A percentile compares a stretch with the other conserved stretches of the same genome.
These are phyloP conservation scores for Plasmodium yoelii DNA, from an alignment of 169 alveolate species.

Conservation along the genomic window DNA sequence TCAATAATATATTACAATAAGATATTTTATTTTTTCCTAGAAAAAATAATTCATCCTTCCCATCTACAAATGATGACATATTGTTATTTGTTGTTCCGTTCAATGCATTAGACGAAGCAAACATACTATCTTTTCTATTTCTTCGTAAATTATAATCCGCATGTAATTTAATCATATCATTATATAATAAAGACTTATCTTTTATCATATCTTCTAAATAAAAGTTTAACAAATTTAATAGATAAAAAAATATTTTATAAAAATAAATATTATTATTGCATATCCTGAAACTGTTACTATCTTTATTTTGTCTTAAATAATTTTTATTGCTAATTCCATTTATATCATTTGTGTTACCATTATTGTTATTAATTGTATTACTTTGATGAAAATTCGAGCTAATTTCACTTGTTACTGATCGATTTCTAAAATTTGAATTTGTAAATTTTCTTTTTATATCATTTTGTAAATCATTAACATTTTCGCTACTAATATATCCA, in stretches of 20 bases:
- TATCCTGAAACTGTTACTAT: constrained; percentile 48
- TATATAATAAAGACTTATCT: constrained; percentile 62
- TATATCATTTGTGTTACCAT: not conserved
- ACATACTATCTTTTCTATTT: constrained; percentile 67
- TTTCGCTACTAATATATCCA: constrained; percentile 7
- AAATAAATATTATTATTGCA: constrained; percentile 51
- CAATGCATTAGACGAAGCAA: constrained; percentile 46
- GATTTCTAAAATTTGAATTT: constrained; percentile 57
- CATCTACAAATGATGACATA: constrained; percentile 45
- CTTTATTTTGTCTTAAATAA: constrained; percentile 54
- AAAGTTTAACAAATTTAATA: constrained; percentile 68
- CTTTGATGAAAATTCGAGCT: constrained; percentile 57
- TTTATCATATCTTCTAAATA: constrained; percentile 76
- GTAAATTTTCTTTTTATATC: constrained; percentile 60
- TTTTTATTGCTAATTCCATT: not conserved
- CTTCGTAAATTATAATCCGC: constrained; percentile 70
- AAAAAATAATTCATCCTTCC: constrained; percentile 66
- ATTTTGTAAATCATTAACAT: constrained; percentile 41
- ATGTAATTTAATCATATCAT: constrained; percentile 76
- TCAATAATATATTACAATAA: constrained; percentile 65
- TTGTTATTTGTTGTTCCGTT: constrained; percentile 54
- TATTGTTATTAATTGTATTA: constrained; percentile 17
- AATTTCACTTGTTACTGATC: constrained; percentile 45
- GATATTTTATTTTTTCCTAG: constrained; percentile 62
- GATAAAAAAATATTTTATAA: constrained; percentile 69